These are phyloP conservation scores for Coccomyxa subellipsoidea DNA, from an alignment of 163 green algal species.

Conservation along the genomic window DNA sequence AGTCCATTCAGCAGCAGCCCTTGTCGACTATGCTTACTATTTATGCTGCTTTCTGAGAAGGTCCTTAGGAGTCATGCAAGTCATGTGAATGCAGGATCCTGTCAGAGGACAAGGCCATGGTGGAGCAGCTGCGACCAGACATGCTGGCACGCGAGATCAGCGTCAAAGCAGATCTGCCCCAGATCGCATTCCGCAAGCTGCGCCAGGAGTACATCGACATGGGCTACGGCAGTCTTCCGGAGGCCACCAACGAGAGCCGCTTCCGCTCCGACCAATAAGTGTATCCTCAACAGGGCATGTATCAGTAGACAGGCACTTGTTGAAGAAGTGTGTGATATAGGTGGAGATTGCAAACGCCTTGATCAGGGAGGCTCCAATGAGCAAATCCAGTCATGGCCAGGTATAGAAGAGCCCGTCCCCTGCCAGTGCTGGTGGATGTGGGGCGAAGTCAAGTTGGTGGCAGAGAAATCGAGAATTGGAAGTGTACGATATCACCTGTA, in stretches of 20 bases:
- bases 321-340: background rate
- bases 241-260: background rate
- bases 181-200: slow-evolving; percentile 71
- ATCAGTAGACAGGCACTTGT: too few species aligned
- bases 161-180: slow-evolving; percentile 66
- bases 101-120: slow-evolving; percentile 75
- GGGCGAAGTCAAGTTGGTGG: background rate
- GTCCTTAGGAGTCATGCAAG: too few species aligned
- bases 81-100: slow-evolving; percentile 55
- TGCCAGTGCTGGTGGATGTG: background rate
- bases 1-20: too few species aligned
- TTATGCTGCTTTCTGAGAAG: too few species aligned
- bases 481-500: background rate
- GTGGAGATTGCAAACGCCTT: too few species aligned
- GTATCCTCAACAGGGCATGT: too few species aligned
- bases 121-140: slow-evolving; percentile 69
- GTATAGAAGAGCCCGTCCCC: too few species aligned
- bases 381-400: too few species aligned
- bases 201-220: slow-evolving; percentile 70
- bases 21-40: too few species aligned
- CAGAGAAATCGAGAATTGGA: background rate
- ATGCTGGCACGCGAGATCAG: slow-evolving; percentile 51
- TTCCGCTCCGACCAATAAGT: background rate
- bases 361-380: too few species aligned
- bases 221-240: slow-evolving; percentile 51